A percentile compares a stretch with the other conserved stretches of the same genome.
These are phyloP conservation scores for Casuarina glauca DNA, from an alignment of 306 rosid species.

Conservation along the genomic window DNA sequence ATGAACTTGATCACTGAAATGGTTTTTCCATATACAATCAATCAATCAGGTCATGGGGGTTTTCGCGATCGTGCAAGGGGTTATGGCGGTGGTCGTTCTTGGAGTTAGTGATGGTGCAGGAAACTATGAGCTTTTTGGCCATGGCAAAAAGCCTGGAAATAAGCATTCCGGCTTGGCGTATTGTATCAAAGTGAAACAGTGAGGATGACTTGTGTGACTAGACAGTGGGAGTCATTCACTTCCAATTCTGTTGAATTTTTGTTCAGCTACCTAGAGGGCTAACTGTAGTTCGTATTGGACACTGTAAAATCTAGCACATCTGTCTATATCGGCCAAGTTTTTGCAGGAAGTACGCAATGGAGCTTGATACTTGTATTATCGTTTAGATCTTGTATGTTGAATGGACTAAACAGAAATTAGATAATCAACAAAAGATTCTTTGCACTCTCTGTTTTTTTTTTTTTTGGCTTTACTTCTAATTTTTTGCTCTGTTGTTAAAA, in stretches of 20 bases:
- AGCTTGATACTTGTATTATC: neutral
- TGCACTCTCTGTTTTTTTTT: no score
- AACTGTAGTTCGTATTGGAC: conserved; percentile 7
- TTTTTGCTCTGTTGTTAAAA: no score
- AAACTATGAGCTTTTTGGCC: conserved; percentile 9
- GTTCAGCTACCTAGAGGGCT: conserved; percentile 10
- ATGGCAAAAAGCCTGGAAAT: conserved; percentile 10
- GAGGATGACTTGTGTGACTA: conserved; percentile 33
- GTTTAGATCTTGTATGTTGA: no score
- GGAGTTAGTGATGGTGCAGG: conserved; percentile 49
- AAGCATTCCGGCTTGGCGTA: conserved; percentile 4
- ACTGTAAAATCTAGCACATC: conserved; percentile 7
- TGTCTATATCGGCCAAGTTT: conserved; percentile 10
- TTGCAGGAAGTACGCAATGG: neutral
- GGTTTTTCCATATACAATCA: neutral
- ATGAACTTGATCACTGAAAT: conserved; percentile 9
- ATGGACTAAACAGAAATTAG: no score
- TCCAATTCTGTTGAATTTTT: neutral
- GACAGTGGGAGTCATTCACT: conserved; percentile 25
- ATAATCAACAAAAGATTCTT: no score
- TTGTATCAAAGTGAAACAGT: conserved; percentile 14
- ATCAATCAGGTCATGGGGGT: conserved; percentile 54
- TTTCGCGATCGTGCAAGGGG: conserved; percentile 71
- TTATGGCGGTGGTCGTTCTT: conserved; percentile 52
- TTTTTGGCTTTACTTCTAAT: no score